Percentiles rank a stretch among this genome's conserved stretches.
phyloP scores from a whole-genome alignment of 768 basidiomycete species.

The Russula sp. region DNA sequence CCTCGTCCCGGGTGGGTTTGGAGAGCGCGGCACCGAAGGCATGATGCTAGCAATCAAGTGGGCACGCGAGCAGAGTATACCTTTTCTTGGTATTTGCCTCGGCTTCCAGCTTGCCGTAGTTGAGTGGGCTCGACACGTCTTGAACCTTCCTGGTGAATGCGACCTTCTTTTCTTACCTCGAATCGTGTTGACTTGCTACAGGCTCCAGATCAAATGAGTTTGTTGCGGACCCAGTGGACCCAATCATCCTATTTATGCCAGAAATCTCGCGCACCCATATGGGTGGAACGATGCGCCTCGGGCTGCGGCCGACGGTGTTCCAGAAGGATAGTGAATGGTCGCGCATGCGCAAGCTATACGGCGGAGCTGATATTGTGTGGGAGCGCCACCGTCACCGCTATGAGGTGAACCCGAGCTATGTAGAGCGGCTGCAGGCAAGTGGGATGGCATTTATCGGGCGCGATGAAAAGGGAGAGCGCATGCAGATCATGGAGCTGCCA shows the following conservation, averaged over 20 bases:
- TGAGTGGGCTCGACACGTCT: conserved; percentile 87
- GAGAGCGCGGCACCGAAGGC: conserved; percentile 87
- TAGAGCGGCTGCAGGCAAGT: conserved; percentile 59
- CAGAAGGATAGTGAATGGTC: conserved; percentile 68
- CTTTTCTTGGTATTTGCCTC: conserved; percentile 94
- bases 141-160: conserved; percentile 56
- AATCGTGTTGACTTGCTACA: conserved; percentile 29
- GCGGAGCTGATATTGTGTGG: conserved; percentile 77
- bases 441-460: conserved; percentile 81
- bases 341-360: conserved; percentile 74
- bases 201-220: conserved; percentile 89
- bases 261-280: conserved; percentile 97
- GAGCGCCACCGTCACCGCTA: conserved; percentile 95
- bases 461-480: conserved; percentile 93
- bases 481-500: conserved; percentile 90
- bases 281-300: conserved; percentile 99
- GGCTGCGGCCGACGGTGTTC: conserved; percentile 93
- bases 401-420: conserved; percentile 90
- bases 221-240: conserved; percentile 49
- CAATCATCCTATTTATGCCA: conserved; percentile 95
- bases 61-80: conserved; percentile 90
- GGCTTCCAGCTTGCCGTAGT: conserved; percentile 97
- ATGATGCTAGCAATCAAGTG: conserved; percentile 99
- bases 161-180: neutral
- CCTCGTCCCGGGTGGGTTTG: conserved; percentile 97